phyloP scores from a whole-genome alignment of 306 rosid genomes.

The Castanospermum australe region DNA sequence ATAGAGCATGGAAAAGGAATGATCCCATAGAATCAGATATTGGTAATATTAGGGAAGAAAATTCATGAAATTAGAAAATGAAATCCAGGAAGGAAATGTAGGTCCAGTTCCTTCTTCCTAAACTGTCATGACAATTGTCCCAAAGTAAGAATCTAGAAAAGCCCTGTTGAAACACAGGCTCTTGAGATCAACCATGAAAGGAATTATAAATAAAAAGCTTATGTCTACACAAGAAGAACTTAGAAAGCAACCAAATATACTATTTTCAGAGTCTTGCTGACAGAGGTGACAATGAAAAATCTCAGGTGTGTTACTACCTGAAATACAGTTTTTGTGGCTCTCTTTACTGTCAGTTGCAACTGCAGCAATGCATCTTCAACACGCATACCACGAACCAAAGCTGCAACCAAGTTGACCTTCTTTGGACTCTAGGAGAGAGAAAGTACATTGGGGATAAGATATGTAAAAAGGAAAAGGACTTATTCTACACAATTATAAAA shows the following conservation, averaged over 20 bases:
- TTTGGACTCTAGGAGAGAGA: constrained; percentile 69
- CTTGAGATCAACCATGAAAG: neutral
- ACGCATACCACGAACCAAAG: constrained; percentile 94
- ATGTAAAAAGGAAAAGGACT: neutral
- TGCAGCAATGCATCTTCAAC: constrained; percentile 96
- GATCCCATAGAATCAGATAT: neutral
- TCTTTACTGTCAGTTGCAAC: constrained; percentile 81
- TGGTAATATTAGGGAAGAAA: neutral
- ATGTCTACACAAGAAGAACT: neutral
- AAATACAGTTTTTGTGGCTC: constrained; percentile 92
- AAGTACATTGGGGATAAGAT: constrained; percentile 9
- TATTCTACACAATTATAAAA: neutral
- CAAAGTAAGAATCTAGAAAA: neutral
- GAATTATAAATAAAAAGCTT: neutral
- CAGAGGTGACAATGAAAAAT: neutral
- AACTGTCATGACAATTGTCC: neutral
- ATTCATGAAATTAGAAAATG: neutral
- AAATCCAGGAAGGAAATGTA: neutral
- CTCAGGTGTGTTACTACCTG: constrained; percentile 53
- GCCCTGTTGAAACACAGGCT: neutral
- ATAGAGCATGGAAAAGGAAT: neutral
- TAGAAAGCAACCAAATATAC: neutral
- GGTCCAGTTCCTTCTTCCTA: neutral
- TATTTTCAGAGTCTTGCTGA: constrained; percentile 4
- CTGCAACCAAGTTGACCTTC: constrained; percentile 95